phyloP scores from a whole-genome alignment of 2,329 filamentous ascomycete species.

The Hortaea werneckii region DNA sequence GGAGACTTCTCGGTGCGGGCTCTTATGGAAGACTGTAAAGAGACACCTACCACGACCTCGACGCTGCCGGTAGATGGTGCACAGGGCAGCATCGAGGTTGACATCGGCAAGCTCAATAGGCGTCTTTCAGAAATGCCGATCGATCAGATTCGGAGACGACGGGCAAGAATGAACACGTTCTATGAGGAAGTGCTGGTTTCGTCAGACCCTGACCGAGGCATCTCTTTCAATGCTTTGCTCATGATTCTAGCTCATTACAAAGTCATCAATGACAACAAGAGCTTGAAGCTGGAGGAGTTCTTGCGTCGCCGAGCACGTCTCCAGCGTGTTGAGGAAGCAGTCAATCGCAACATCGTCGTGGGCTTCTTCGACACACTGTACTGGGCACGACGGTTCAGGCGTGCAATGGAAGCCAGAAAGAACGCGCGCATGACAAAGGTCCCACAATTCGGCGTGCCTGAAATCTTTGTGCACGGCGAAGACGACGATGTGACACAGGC shows the following conservation, averaged over 20 bases:
- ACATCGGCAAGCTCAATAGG: slow-evolving; percentile 64
- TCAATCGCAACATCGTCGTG: slow-evolving; percentile 77
- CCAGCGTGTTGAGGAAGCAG: slow-evolving; percentile 89
- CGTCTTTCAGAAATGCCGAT: slow-evolving; percentile 67
- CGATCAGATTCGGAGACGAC: slow-evolving; percentile 59
- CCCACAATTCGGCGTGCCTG: slow-evolving; percentile 73
- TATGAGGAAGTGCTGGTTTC: slow-evolving; percentile 94
- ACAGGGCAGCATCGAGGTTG: slow-evolving; percentile 40
- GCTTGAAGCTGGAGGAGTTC: slow-evolving; percentile 88
- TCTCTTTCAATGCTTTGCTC: slow-evolving; percentile 81
- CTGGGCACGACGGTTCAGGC: slow-evolving; percentile 75
- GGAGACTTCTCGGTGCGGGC: slow-evolving; percentile 77
- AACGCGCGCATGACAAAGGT: slow-evolving; percentile 66
- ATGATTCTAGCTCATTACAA: slow-evolving; percentile 98
- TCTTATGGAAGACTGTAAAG: slow-evolving; percentile 74
- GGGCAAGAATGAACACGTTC: slow-evolving; percentile 81
- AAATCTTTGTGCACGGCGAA: slow-evolving; percentile 81
- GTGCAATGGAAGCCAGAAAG: slow-evolving; percentile 60
- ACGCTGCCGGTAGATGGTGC: slow-evolving; percentile 37
- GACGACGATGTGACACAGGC: slow-evolving; percentile 33
- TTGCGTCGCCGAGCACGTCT: slow-evolving; percentile 78
- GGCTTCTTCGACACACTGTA: slow-evolving; percentile 94
- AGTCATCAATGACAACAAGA: slow-evolving; percentile 96
- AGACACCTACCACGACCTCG: slow-evolving; percentile 40
- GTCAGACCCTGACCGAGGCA: slow-evolving; percentile 78